Evolutionary conservation across 108 stramenopile species (phyloP).

Genomic region (Cyclotella baltica): DNA sequence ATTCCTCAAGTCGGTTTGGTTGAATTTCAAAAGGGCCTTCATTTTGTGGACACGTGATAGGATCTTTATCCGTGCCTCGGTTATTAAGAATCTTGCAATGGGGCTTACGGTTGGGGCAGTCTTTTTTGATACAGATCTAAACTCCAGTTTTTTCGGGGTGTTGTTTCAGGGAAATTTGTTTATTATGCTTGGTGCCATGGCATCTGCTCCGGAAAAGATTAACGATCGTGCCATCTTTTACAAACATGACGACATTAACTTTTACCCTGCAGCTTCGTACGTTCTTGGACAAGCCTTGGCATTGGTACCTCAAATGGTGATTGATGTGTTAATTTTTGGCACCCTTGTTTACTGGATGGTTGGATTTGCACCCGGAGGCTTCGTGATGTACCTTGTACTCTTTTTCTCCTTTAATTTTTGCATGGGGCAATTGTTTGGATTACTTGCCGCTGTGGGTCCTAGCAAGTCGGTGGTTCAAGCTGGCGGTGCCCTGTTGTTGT

Average conservation of each 20-base stretch:
- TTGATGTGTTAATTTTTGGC: conserved; percentile 48
- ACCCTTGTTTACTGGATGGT: conserved; percentile 54
- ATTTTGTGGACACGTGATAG: conserved; percentile 49
- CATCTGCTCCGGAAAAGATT: conserved; percentile 60
- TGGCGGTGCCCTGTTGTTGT: conserved; percentile 38
- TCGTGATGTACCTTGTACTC: conserved; percentile 33
- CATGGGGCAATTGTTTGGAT: conserved; percentile 36
- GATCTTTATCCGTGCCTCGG: conserved; percentile 44
- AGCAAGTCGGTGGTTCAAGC: conserved; percentile 44
- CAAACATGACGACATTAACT: conserved; percentile 68
- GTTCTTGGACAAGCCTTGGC: conserved; percentile 43
- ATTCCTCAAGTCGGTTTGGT: conserved; percentile 27
- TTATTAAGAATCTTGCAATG: conserved; percentile 70
- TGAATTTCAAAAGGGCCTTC: conserved; percentile 45
- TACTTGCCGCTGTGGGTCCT: conserved; percentile 41
- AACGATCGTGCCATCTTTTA: conserved; percentile 66
- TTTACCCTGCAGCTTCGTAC: conserved; percentile 62
- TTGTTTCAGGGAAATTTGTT: conserved; percentile 61
- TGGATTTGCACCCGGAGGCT: conserved; percentile 38
- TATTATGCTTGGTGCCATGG: conserved; percentile 56
- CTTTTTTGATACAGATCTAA: conserved; percentile 59
- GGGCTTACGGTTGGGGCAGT: conserved; percentile 80
- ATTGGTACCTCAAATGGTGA: conserved; percentile 43
- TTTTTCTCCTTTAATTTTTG: conserved; percentile 46
- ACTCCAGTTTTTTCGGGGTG: conserved; percentile 48